Base-by-base conservation (phyloP, 306 rosid genomes). In the Cucumis melo region DNA sequence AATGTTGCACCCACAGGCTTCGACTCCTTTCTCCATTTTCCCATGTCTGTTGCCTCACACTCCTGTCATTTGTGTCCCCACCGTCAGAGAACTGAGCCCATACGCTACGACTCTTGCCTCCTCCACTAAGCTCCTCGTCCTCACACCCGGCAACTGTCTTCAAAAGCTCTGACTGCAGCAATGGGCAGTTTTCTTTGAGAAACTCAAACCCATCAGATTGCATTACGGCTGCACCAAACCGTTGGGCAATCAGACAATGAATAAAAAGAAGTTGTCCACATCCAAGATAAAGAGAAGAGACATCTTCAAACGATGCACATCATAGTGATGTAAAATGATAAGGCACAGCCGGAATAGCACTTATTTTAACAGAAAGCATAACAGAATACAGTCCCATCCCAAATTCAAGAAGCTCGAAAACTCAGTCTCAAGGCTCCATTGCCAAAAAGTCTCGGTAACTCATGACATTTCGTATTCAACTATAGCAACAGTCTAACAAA, bases 71-170 rank as follows among this genome's bases (percentile, higher is more conserved):
- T 48, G 96, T 88, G 74, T 94, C 94, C 62, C 88, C 98, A 1
- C 98, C 98, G 46, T 94, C 98, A 7, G 96, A 94, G 68, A 90
- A 91, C 79, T 91, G 97, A 44, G 89, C 98, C 98, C 98, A 94
- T 68, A 94, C 95, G 19, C 98, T 94, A 76, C 84, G 85, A 79
- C 95, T 84, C 81, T 90, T 91, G 38, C 93, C 97, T 80, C 90
- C 97, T 59, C 93, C 96, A 12, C 96, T 93, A 72, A 87, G 84
- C 74, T 90, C 98, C 81, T 67, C 55, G 0, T 90, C 98, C 56
- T 90, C 98, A 0, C 91, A 86, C 48, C 97, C 97, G 5, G 98
- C 98, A 62, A 94, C 97, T 8, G 91, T 92, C 88, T 94, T 94
- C 48, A 94, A 83, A 58, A 94, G 89, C 82, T 94, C 98, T 7